Evolutionary conservation across 352 stramenopile species (phyloP).

Genomic region (Pythium dissotocum): DNA sequence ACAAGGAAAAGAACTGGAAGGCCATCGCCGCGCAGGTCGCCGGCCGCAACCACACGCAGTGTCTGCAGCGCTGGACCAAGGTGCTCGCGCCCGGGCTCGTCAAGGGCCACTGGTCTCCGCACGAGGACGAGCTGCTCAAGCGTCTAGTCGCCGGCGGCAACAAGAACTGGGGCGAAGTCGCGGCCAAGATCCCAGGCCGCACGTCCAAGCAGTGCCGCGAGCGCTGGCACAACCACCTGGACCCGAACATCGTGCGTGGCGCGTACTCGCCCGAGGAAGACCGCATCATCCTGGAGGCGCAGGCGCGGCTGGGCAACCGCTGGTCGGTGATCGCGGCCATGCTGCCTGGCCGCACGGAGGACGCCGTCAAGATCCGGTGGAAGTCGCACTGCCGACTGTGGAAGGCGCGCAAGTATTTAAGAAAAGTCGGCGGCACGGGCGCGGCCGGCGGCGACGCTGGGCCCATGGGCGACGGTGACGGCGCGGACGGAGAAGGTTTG

Average conservation of each 20-base stretch:
- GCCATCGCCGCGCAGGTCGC: slow-evolving; percentile 87
- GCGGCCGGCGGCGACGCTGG: slow-evolving; percentile 10
- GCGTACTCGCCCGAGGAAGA: slow-evolving; percentile 89
- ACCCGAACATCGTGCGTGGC: slow-evolving; percentile 87
- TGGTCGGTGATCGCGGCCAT: slow-evolving; percentile 91
- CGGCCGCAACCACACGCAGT: slow-evolving; percentile 90
- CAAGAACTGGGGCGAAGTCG: slow-evolving; percentile 89
- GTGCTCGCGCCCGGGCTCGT: slow-evolving; percentile 85
- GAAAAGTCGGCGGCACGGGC: slow-evolving; percentile 39
- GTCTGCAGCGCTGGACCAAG: slow-evolving; percentile 91
- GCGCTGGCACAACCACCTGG: slow-evolving; percentile 89
- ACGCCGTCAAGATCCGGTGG: slow-evolving; percentile 93
- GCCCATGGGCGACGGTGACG: slow-evolving; percentile 2
- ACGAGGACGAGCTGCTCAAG: slow-evolving; percentile 84
- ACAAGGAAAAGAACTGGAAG: slow-evolving; percentile 92
- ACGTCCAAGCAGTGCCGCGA: slow-evolving; percentile 91
- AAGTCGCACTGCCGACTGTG: slow-evolving; percentile 88
- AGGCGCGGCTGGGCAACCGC: slow-evolving; percentile 83
- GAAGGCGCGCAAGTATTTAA: slow-evolving; percentile 81
- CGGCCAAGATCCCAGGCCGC: slow-evolving; percentile 79
- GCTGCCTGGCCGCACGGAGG: slow-evolving; percentile 86
- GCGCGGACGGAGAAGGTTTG: not conserved
- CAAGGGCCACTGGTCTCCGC: slow-evolving; percentile 90
- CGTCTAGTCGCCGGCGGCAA: slow-evolving; percentile 79
- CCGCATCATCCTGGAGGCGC: slow-evolving; percentile 84